These are phyloP conservation scores for Plasmodium malariae DNA, from an alignment of 169 alveolate genomes.

Conservation along the genomic window DNA sequence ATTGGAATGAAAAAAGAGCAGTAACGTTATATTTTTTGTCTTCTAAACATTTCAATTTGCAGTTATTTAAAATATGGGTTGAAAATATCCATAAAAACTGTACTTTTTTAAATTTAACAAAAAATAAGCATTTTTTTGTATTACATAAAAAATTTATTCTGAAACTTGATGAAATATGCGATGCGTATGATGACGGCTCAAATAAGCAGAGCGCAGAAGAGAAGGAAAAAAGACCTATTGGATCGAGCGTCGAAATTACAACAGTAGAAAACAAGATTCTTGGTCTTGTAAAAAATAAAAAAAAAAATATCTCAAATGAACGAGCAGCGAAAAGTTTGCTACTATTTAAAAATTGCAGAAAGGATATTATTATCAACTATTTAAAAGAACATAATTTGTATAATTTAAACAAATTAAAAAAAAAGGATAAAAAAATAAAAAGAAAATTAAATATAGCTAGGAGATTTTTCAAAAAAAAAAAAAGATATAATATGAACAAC, in stretches of 20 bases:
- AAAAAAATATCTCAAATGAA: constrained; percentile 30
- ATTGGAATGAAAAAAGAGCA: background rate
- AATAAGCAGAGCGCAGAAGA: background rate
- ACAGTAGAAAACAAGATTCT: background rate
- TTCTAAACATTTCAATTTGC: constrained; percentile 6
- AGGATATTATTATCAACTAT: constrained; percentile 58
- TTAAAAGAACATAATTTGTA: constrained; percentile 63
- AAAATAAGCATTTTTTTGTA: constrained; percentile 21
- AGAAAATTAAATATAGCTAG: constrained; percentile 66
- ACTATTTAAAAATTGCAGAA: constrained; percentile 59
- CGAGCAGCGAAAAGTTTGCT: constrained; percentile 1
- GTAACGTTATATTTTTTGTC: constrained; percentile 39
- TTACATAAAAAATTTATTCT: constrained; percentile 46
- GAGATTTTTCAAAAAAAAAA: constrained; percentile 42
- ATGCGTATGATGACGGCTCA: background rate
- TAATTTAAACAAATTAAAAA: constrained; percentile 45
- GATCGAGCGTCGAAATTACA: too few relatives aligned
- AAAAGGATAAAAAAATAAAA: constrained; percentile 57
- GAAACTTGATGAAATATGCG: background rate
- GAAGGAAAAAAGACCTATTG: background rate
- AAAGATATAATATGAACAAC: constrained; percentile 6
- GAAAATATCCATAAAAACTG: constrained; percentile 35
- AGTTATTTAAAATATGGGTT: constrained; percentile 52
- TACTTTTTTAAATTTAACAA: constrained; percentile 3
- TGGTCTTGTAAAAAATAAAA: constrained; percentile 12